Conservation (phyloP, 495 filamentous ascomycete genomes). For the Melanomma pulvis-pyrius region DNA sequence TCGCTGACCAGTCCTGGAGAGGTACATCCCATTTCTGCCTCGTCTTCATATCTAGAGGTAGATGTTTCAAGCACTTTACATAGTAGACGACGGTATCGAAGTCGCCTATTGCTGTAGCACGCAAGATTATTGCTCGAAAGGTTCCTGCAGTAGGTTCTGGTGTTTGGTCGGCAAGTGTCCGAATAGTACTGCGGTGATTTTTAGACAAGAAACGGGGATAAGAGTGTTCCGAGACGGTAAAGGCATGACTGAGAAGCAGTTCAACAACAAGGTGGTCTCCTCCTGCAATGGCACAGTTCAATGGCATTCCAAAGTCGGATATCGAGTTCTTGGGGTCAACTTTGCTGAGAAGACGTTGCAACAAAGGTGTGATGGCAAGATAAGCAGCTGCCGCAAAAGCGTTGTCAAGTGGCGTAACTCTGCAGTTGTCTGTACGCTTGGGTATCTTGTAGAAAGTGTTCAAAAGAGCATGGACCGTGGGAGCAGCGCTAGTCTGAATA, state of each 20-base stretch:
- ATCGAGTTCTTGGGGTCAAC: neutral
- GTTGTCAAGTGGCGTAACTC: neutral
- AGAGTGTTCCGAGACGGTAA: neutral
- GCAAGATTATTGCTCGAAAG: neutral
- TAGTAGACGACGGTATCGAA: neutral
- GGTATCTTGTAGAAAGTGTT: neutral
- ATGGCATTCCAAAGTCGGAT: neutral
- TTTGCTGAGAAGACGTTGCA: neutral
- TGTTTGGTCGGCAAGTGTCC: neutral
- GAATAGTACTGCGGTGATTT: neutral
- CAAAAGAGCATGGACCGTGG: neutral
- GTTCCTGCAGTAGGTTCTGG: neutral
- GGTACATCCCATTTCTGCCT: neutral
- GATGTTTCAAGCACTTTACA: neutral
- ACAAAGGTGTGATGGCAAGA: neutral
- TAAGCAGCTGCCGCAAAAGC: neutral
- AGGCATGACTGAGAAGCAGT: neutral
- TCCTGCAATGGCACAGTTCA: conserved; percentile 2
- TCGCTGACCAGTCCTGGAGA: neutral
- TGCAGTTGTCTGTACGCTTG: neutral
- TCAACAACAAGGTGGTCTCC: neutral
- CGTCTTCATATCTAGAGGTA: neutral
- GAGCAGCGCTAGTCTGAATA: neutral
- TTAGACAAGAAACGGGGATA: neutral
- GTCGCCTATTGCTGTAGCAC: neutral